phyloP scores from a whole-genome alignment of 2,329 filamentous ascomycete species.

The Xylariaceae sp. region DNA sequence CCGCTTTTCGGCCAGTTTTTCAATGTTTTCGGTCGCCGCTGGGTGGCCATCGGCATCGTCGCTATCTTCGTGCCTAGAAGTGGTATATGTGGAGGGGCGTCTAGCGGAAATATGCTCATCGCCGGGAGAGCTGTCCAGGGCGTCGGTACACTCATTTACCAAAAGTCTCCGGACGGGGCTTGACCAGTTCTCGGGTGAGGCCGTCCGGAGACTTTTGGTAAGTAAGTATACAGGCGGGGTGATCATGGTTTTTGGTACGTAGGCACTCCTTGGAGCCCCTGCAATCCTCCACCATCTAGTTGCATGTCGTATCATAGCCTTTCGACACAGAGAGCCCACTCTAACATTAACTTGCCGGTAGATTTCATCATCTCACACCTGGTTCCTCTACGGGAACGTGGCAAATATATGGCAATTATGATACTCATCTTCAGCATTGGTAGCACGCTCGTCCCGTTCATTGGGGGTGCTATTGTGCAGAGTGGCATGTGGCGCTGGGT shows the following conservation, averaged over 20 bases:
- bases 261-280: no score
- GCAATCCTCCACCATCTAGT: no score
- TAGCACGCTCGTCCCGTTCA: conserved; percentile 1
- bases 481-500: neutral
- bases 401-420: neutral
- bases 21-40: conserved; percentile 28
- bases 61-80: conserved; percentile 1
- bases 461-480: neutral
- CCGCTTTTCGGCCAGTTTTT: conserved; percentile 32
- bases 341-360: no score
- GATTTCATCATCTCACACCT: conserved; percentile 1
- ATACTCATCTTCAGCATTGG: neutral
- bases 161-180: conserved; percentile 8
- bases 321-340: no score
- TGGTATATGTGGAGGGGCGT: conserved; percentile 1
- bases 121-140: conserved; percentile 1
- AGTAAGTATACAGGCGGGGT: no score
- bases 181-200: no score
- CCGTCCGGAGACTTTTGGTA: no score
- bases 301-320: neutral
- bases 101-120: conserved; percentile 1
- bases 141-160: no score
- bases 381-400: conserved; percentile 1
- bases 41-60: neutral
- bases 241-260: neutral